These are phyloP conservation scores for Suhomyces xylopsoci DNA, from an alignment of 805 yeast genomes.

Conservation along the genomic window DNA sequence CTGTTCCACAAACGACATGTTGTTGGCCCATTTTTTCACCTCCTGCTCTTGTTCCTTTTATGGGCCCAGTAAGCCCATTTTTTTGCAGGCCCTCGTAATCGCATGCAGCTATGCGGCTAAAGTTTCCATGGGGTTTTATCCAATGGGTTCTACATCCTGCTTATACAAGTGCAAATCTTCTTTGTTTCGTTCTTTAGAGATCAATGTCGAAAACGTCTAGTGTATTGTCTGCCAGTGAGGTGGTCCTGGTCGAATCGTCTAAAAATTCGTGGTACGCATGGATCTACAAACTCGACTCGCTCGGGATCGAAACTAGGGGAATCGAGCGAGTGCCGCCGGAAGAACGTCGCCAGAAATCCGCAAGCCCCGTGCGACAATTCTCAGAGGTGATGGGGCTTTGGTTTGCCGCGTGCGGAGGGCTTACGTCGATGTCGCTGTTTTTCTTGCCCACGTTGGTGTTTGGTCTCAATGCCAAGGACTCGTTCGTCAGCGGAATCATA, in stretches of 20 bases:
- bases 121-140: neutral
- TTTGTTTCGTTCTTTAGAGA: too few relatives aligned
- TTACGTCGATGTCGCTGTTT: conserved; percentile 37
- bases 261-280: neutral
- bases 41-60: neutral
- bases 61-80: neutral
- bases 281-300: conserved; percentile 18
- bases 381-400: conserved; percentile 33
- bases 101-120: neutral
- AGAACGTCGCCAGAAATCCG: conserved; percentile 16
- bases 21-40: neutral
- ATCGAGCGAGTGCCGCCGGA: conserved; percentile 31
- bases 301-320: conserved; percentile 35
- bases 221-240: neutral
- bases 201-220: neutral
- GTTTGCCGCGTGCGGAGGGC: conserved; percentile 39
- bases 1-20: conserved; percentile 17
- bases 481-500: conserved; percentile 29
- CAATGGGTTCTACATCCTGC: neutral
- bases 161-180: neutral
- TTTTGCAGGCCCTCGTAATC: neutral
- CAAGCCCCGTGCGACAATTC: conserved; percentile 16
- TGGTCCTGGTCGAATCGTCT: neutral
- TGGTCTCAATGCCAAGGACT: conserved; percentile 24
- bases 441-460: conserved; percentile 30